Base-by-base conservation (phyloP, 2,329 filamentous ascomycete genomes). In the Pseudogymnoascus sp. region DNA sequence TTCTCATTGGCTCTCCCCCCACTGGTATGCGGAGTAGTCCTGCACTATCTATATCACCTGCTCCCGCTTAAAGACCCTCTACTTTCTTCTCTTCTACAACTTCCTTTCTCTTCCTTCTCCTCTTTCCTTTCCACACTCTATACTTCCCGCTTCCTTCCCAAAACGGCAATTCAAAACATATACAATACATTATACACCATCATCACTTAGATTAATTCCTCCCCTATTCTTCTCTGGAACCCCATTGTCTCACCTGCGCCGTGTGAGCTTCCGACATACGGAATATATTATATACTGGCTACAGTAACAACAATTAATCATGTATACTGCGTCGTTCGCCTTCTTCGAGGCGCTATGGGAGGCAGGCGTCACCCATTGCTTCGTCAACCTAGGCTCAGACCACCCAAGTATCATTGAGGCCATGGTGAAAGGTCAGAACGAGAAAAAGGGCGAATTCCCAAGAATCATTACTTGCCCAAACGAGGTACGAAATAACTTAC, bases 291-390 rank as follows among this genome's bases (percentile, higher is more conserved):
- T 18, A 28, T 2, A 25, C 33, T 53, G n/a, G n/a, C 47, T 33
- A 53, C 33, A 53, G 12, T 53, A 33, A 33, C 47, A 9, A 33
- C 47, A 53, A 9, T 18, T n/a, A 36, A 58, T 30, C 57, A 58
- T 67, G 64, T 83, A 89, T 69, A 89, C 86, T 15, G 82, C 86
- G 25, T 86, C 85, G 0, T 87, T 85, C 68, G 87, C 87, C 66
- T 87, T 90, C 71, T 89, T 90, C 66, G 87, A 90, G 75, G 85
- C 84, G 15, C 73, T 90, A 38, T 88, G 84, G 83, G 86, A 88
- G 76, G 78, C 78, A 20, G 80, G 80, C 20, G 73, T 82, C 14
- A 78, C 74, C 41, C 70, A 80, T 66, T 78, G 79, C 71, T 82
- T 85, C 68, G 82, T 86, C 59, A 86, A 86, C 66, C 74, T 86